Base-by-base conservation (phyloP, 192 early-diverging fungal genomes). In the Coemansia sp. region DNA sequence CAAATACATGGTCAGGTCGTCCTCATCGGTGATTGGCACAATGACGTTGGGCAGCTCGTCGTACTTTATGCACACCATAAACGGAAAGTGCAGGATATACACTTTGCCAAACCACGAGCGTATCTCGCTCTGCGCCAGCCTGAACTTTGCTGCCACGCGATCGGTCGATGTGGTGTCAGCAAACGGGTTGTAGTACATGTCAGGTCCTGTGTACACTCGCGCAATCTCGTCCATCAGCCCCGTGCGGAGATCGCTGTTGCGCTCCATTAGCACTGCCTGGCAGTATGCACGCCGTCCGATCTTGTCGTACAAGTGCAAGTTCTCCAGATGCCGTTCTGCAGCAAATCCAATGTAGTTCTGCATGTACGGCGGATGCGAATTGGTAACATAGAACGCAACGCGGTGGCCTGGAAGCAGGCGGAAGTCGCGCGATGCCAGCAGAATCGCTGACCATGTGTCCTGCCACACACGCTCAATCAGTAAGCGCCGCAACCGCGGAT, bases 311-410 rank as follows among this genome's bases (percentile, higher is more conserved):
- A 89, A 74, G 22, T 84, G 69, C 60, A 87, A 54, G 57, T 89
- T 89, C 74, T 89, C 88, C 9, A 88, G 74, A 57, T 89, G 88
- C 4, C 88, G 79, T 68, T 89, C 88, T 6, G 85, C 85, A 8
- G 86, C 85, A 59, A 83, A 82, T 0, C 87, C 88, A 26, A 74
- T 74, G 56, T 87, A 89, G 54, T 89, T 84, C 70, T 86, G 75
- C 61, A 89, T 75, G 56, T 87, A 89, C 3, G 88, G 88, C 22
- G 87, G 87, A n/a, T 86, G 83, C 64, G 72, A 73, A 2, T 61
- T 71, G 1, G 82, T 80, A 25, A 77, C 68, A 25, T 74, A 80
- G 72, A 85, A 89, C 21, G 74, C 75, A 17, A 89, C 62, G 6
- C 80, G 73, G 62, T 84, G 83, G 54, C 68, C 71, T 0, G 71